Evolutionary conservation across 2,329 filamentous ascomycete genomes (phyloP).

Genomic region (Diaporthe ilicicola): DNA sequence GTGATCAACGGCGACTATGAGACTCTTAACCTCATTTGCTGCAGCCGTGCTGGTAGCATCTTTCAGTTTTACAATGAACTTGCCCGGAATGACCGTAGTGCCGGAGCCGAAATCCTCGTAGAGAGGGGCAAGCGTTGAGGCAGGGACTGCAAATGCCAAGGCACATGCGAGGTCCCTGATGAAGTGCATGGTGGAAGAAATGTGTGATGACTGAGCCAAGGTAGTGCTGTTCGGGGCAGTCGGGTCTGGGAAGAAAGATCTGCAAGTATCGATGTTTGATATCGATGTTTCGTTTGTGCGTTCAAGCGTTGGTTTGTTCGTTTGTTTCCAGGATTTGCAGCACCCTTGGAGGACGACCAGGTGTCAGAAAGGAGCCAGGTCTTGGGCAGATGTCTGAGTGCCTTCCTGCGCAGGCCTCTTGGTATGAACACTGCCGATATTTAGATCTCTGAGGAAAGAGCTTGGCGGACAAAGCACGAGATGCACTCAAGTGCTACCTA

Average conservation of each 20-base stretch:
- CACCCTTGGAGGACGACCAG: background rate
- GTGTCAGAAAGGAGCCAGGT: too few species aligned
- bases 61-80: conserved; percentile 57
- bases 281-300: background rate
- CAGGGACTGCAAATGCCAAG: conserved; percentile 46
- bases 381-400: background rate
- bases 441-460: background rate
- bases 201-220: background rate
- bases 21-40: background rate
- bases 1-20: conserved; percentile 16
- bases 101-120: conserved; percentile 48
- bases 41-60: conserved; percentile 41
- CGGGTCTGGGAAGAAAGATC: background rate
- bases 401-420: background rate
- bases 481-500: too few species aligned
- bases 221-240: background rate
- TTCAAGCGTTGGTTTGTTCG: too few species aligned
- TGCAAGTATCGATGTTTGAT: background rate
- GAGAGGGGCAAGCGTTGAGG: conserved; percentile 39
- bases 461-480: background rate
- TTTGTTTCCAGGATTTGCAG: background rate
- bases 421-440: too few species aligned
- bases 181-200: conserved; percentile 47
- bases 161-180: conserved; percentile 47
- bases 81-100: conserved; percentile 47